Conservation (phyloP, 306 rosid species). For the Sophora flavescens region DNA sequence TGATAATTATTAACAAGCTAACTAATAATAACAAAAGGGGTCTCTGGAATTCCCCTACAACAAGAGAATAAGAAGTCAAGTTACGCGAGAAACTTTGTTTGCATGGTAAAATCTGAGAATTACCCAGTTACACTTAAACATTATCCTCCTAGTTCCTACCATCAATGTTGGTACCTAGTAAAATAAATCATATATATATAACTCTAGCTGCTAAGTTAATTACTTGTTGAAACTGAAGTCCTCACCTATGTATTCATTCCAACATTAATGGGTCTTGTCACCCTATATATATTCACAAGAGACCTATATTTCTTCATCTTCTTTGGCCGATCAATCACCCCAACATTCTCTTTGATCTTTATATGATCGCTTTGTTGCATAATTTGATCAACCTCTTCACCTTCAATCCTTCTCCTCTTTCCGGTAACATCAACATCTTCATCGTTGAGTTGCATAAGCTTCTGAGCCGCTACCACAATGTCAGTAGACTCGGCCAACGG, state of each 20-base stretch:
- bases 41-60: not conserved
- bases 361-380: not conserved
- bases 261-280: constrained; percentile 44
- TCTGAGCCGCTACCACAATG: constrained; percentile 45
- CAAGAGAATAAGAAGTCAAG: too few relatives aligned
- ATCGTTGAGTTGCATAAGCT: constrained; percentile 57
- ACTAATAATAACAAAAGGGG: not conserved
- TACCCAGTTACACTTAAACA: too few relatives aligned
- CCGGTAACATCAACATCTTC: not conserved
- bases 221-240: not conserved
- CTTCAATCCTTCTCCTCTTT: not conserved
- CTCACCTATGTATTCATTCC: constrained; percentile 15
- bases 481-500: constrained; percentile 36
- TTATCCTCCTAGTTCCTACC: too few relatives aligned
- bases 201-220: not conserved
- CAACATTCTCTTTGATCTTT: constrained; percentile 43
- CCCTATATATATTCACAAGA: constrained; percentile 53
- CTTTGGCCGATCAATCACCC: constrained; percentile 34
- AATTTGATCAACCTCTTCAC: constrained; percentile 42
- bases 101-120: too few relatives aligned
- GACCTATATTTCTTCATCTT: constrained; percentile 57
- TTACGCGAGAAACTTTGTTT: too few relatives aligned
- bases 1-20: not conserved
- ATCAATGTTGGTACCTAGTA: not conserved
- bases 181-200: not conserved